Evolutionary conservation across 495 filamentous ascomycete genomes (phyloP).

Genomic region (Chlorociboria aeruginascens): DNA sequence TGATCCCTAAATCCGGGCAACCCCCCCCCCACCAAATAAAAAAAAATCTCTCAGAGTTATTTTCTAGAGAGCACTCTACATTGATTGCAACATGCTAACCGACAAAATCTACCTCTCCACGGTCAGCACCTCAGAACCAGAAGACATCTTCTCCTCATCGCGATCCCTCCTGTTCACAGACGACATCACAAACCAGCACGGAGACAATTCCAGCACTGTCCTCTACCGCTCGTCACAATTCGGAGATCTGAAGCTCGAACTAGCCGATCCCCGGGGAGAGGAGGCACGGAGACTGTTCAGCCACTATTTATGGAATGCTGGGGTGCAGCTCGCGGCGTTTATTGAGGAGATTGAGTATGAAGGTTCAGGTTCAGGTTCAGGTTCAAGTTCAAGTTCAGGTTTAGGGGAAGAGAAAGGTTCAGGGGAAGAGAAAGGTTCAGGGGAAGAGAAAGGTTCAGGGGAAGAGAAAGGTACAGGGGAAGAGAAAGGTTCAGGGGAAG

Average conservation of each 20-base stretch:
- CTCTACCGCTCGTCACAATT: slow-evolving; percentile 53
- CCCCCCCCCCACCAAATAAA: neutral
- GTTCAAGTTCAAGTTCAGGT: no score
- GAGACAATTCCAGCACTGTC: slow-evolving; percentile 40
- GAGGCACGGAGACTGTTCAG: slow-evolving; percentile 55
- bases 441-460: no score
- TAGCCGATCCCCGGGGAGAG: slow-evolving; percentile 44
- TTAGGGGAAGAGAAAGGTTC: no score
- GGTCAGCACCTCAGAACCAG: slow-evolving; percentile 25
- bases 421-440: no score
- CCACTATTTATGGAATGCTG: slow-evolving; percentile 84
- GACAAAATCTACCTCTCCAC: slow-evolving; percentile 29
- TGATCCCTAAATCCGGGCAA: neutral
- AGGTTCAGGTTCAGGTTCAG: no score
- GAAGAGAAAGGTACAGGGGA: no score
- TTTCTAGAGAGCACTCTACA: no score
- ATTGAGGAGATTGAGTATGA: slow-evolving; percentile 32
- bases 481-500: no score
- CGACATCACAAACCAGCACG: slow-evolving; percentile 60
- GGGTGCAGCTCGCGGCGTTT: slow-evolving; percentile 56
- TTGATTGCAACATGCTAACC: slow-evolving; percentile 20
- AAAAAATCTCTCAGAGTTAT: neutral
- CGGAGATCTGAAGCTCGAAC: slow-evolving; percentile 29
- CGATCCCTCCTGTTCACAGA: slow-evolving; percentile 67
- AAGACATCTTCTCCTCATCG: slow-evolving; percentile 54